Evolutionary conservation across 2,329 filamentous ascomycete species (phyloP).

Genomic region (Aphanocladium album): DNA sequence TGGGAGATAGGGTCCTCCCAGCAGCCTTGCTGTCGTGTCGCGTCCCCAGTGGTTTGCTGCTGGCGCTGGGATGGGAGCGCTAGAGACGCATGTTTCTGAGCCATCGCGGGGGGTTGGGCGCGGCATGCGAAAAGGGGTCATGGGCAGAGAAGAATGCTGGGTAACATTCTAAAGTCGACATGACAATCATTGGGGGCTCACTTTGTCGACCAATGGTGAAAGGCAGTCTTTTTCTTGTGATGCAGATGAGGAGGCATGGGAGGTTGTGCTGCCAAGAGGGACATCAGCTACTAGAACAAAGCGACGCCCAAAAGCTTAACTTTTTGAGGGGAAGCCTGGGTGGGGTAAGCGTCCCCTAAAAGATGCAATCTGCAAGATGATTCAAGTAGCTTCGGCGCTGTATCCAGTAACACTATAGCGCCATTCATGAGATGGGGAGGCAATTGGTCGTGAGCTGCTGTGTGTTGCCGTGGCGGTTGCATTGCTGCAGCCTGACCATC

Average conservation of each 20-base stretch:
- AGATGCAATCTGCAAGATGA: no score
- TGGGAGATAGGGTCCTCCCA: background rate
- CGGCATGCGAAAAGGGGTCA: background rate
- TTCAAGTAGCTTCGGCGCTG: background rate
- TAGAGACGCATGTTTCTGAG: constrained; percentile 1
- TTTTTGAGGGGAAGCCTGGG: no score
- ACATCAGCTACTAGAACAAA: no score
- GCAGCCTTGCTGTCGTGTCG: background rate
- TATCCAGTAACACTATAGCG: background rate
- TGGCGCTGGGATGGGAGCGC: background rate
- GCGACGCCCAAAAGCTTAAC: background rate
- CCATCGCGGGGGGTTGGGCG: background rate
- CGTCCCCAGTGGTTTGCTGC: background rate
- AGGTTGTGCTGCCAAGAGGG: no score
- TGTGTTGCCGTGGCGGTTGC: background rate
- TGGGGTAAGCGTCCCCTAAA: no score
- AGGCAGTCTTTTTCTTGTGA: no score
- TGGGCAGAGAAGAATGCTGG: no score
- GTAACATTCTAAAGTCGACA: no score
- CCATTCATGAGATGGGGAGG: no score
- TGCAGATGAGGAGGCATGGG: no score
- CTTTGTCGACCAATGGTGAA: no score
- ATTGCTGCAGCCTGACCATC: background rate
- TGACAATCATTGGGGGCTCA: no score
- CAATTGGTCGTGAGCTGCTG: background rate